Conservation (phyloP, 305 asterid species). For the Vinca major region DNA sequence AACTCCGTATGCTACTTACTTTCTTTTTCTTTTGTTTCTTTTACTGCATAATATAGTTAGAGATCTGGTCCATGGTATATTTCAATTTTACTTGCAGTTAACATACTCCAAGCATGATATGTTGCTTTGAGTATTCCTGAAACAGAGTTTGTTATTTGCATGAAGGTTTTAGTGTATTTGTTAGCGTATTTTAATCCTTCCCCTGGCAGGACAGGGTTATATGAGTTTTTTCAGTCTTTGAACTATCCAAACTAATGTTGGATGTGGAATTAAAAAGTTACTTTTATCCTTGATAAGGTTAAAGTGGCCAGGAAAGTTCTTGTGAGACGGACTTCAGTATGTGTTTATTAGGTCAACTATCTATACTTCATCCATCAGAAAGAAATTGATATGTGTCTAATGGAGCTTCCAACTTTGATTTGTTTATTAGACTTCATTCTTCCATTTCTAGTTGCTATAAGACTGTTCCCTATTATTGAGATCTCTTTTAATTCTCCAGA, state of each 20-base stretch:
- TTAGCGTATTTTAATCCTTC: neutral
- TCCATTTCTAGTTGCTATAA: neutral
- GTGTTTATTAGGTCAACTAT: neutral
- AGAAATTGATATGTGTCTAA: too few species aligned
- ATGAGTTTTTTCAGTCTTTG: neutral
- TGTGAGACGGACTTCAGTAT: neutral
- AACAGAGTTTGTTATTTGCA: neutral
- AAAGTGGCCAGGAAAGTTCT: neutral
- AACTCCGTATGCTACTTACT: constrained; percentile 40
- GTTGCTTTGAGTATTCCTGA: neutral
- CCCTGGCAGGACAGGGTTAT: neutral
- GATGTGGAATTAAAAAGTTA: neutral
- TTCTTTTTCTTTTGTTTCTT: neutral
- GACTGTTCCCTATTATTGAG: constrained; percentile 1
- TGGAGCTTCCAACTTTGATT: too few species aligned
- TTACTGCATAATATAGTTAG: neutral
- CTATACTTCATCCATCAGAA: too few species aligned
- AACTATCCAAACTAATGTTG: neutral
- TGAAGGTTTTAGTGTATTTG: neutral
- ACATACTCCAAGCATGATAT: too few species aligned
- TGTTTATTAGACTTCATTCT: neutral
- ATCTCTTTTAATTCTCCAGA: constrained; percentile 30
- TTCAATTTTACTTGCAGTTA: neutral
- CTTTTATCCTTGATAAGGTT: neutral
- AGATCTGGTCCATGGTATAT: neutral